phyloP scores from a whole-genome alignment of 2,329 filamentous ascomycete species.

The Juglanconis sp. region DNA sequence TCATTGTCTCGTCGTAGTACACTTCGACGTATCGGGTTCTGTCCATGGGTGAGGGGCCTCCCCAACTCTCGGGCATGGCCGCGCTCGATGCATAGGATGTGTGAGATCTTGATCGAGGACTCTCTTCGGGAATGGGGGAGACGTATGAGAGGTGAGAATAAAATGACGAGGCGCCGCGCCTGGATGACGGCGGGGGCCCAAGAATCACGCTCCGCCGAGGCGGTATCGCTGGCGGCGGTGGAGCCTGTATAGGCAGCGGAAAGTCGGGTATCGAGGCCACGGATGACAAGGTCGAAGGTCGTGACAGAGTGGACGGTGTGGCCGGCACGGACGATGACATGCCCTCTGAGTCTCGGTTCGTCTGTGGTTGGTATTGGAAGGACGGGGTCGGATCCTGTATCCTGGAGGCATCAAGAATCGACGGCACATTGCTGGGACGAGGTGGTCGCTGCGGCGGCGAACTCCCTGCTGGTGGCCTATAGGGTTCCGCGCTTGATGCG shows the following conservation, averaged over 20 bases:
- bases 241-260: constrained; percentile 40
- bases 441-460: constrained; percentile 57
- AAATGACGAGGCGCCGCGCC: constrained; percentile 60
- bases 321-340: constrained; percentile 38
- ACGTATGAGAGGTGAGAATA: constrained; percentile 66
- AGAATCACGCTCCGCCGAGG: constrained; percentile 50
- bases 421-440: constrained; percentile 58
- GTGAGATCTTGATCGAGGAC: constrained; percentile 53
- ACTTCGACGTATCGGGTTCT: constrained; percentile 47
- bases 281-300: constrained; percentile 51
- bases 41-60: constrained; percentile 42
- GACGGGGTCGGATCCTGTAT: constrained; percentile 54
- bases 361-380: constrained; percentile 45
- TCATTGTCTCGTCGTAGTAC: constrained; percentile 48
- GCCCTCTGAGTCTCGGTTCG: constrained; percentile 32
- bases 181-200: constrained; percentile 58
- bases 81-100: constrained; percentile 69
- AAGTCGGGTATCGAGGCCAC: constrained; percentile 60
- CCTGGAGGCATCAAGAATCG: constrained; percentile 53
- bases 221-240: constrained; percentile 24
- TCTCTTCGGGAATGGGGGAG: constrained; percentile 74
- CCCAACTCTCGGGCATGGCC: constrained; percentile 69
- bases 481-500: constrained; percentile 36
- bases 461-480: constrained; percentile 48
- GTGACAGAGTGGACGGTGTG: constrained; percentile 47